A percentile compares a stretch with the other conserved stretches of the same genome.
phyloP scores from a whole-genome alignment of 2,329 filamentous ascomycete genomes.

The Dactylonectria estremocensis region DNA sequence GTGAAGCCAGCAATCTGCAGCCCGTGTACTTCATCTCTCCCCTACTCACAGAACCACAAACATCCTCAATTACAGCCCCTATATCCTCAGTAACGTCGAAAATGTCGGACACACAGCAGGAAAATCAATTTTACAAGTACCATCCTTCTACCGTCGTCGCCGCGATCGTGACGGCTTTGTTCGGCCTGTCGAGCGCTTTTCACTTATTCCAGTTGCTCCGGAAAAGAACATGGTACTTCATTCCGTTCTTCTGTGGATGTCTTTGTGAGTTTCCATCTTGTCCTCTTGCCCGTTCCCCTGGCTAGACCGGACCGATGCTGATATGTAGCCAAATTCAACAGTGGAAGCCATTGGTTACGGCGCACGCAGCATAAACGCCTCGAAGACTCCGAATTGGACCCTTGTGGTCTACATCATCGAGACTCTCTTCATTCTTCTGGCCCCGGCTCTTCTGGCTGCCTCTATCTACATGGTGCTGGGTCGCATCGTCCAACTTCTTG shows the following conservation, averaged over 20 bases:
- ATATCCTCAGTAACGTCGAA: not conserved
- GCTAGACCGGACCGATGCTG: not conserved
- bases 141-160: not conserved
- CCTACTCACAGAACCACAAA: not conserved
- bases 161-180: not conserved
- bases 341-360: not conserved
- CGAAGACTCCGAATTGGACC: not conserved
- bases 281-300: not conserved
- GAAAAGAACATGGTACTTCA: not conserved
- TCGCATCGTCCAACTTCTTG: not conserved
- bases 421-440: not conserved
- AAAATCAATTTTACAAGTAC: not conserved
- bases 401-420: not conserved
- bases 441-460: not conserved
- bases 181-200: not conserved
- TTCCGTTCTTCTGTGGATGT: not conserved
- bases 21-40: not conserved
- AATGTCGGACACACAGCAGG: not conserved
- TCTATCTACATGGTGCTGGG: not conserved
- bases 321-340: not conserved
- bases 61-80: not conserved
- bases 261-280: not conserved
- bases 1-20: not conserved
- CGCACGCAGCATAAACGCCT: not conserved
- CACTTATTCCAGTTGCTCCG: not conserved